A percentile compares a stretch with the other conserved stretches of the same genome.
phyloP scores from a whole-genome alignment of 768 basidiomycete species.

The Stropharia rugosoannulata region DNA sequence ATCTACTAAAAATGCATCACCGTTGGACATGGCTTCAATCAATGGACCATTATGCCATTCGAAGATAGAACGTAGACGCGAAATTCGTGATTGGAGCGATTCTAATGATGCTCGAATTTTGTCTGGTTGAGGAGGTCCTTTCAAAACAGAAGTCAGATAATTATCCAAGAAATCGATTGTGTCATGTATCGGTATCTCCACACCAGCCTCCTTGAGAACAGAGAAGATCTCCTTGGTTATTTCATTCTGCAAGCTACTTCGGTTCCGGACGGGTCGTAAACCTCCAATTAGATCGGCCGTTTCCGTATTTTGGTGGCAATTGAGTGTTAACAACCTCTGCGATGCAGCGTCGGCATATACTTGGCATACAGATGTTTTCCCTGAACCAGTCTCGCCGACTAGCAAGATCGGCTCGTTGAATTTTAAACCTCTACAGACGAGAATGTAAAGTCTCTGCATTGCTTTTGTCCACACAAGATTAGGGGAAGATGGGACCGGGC shows the following conservation, averaged over 20 bases:
- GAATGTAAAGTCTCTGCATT: conserved; percentile 85
- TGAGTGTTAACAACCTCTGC: conserved; percentile 70
- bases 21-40: conserved; percentile 83
- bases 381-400: conserved; percentile 96
- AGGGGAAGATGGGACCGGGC: conserved; percentile 44
- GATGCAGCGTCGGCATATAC: conserved; percentile 69
- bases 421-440: conserved; percentile 81
- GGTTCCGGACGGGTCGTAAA: conserved; percentile 84
- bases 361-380: conserved; percentile 97
- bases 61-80: conserved; percentile 73
- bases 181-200: conserved; percentile 20
- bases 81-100: conserved; percentile 42
- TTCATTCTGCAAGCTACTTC: conserved; percentile 52
- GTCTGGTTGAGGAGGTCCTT: conserved; percentile 25
- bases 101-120: conserved; percentile 31
- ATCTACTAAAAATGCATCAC: conserved; percentile 88
- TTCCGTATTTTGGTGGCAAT: conserved; percentile 98
- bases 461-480: conserved; percentile 89
- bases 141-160: conserved; percentile 26
- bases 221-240: conserved; percentile 40
- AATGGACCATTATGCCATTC: conserved; percentile 99
- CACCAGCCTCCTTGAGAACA: conserved; percentile 41
- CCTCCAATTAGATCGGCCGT: conserved; percentile 96
- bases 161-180: conserved; percentile 26
- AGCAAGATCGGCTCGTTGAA: conserved; percentile 94